These are phyloP conservation scores for Chondrus crispus DNA, from an alignment of 23 red algal species.

Conservation along the genomic window DNA sequence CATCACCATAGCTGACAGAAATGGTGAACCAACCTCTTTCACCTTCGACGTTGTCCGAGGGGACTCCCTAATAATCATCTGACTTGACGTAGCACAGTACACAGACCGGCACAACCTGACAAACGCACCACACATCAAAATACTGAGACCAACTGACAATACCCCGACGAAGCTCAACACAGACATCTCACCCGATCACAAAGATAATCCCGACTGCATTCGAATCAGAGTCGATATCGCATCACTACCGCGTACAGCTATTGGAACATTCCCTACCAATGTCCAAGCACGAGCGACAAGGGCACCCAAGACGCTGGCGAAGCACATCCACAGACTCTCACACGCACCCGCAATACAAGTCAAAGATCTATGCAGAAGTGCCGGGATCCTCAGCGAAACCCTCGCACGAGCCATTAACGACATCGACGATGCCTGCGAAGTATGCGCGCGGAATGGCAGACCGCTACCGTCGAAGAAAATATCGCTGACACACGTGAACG, in stretches of 20 bases:
- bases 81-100: background rate
- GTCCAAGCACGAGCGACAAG: background rate
- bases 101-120: background rate
- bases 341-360: background rate
- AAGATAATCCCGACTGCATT: background rate
- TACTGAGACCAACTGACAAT: background rate
- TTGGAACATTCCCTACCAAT: background rate
- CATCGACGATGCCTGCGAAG: background rate
- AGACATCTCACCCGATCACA: background rate
- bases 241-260: background rate
- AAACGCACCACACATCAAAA: background rate
- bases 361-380: background rate
- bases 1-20: background rate
- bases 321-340: background rate
- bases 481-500: constrained; percentile 26
- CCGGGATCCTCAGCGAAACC: background rate
- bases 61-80: background rate
- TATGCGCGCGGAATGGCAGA: background rate
- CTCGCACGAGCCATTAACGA: background rate
- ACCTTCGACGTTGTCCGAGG: background rate
- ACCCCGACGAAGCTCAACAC: background rate
- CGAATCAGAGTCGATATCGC: background rate
- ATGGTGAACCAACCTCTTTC: background rate
- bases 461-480: constrained; percentile 2
- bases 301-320: background rate